Evolutionary conservation across 805 yeast species (phyloP), one percentile per base, ranked within the genome.

Genomic region (Kregervanrija fluxuum): DNA sequence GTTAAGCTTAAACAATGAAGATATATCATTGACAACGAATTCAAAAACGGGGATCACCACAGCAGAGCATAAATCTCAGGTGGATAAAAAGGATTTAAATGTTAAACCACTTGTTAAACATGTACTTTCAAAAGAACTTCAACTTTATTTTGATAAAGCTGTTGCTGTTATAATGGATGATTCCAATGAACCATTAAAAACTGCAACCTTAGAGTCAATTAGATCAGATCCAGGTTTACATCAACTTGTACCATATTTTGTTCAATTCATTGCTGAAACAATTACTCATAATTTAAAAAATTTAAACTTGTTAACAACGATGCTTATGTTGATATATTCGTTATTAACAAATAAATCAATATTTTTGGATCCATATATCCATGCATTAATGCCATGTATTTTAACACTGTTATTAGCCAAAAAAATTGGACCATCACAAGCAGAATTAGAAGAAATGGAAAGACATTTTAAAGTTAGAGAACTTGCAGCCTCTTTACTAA

Each of bases 321-420:
- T 91, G 87, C 68, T 93, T 48, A 95, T 88, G 61, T 89, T 89
- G 50, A 79, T 91, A 11, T 85, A 87, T 48, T 89, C 98, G 0
- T 70, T 93, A 30, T 71, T 89, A 41, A 79, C 83, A 37, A 93
- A 93, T 65, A 80, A 80, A 44, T 82, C 95, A 15, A 80, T 93
- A 35, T 91, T 89, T 55, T 72, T 91, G 48, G 97, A 91, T 53
- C 99, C 98, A 10, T 91, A 91, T 58, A 88, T 93, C 38, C 99
- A 95, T 67, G 91, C 96, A 1, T 69, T 93, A 54, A 88, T 93
- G 86, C 99, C 99, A n/a, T 87, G 96, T 48, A 82, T 93, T 32
- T 71, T 93, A 52, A 93, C 99, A 0, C 71, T 91, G 15, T 72
- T 93, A 37, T 73, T 93, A 41, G 97, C 98, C 1, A 89, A 89